A percentile compares a stretch with the other conserved stretches of the same genome.
These are phyloP conservation scores for Myxozyma neotropica DNA, from an alignment of 805 yeast species.

Conservation along the genomic window DNA sequence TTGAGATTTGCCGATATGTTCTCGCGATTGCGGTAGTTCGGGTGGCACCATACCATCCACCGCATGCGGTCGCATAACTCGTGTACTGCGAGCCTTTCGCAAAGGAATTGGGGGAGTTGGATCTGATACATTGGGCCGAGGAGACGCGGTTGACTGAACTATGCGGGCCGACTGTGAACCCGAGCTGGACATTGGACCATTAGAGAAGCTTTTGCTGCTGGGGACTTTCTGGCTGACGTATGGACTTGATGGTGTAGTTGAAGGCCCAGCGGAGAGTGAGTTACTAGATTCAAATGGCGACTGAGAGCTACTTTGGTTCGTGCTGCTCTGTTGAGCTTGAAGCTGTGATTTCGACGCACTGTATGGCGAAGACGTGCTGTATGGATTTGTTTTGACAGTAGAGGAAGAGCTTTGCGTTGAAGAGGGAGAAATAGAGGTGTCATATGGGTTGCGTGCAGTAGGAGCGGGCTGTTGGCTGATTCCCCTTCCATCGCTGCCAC, in stretches of 20 bases:
- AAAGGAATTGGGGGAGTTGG: constrained; percentile 20
- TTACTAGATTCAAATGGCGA: no score
- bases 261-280: no score
- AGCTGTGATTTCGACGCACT: background rate
- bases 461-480: background rate
- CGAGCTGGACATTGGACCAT: no score
- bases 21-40: background rate
- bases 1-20: background rate
- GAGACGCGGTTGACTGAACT: background rate
- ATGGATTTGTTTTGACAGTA: background rate
- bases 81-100: constrained; percentile 17
- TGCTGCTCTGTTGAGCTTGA: background rate
- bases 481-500: background rate
- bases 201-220: background rate
- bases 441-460: background rate
- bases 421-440: background rate
- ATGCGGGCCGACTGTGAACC: background rate
- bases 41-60: background rate
- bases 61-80: constrained; percentile 7
- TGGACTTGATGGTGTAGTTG: background rate
- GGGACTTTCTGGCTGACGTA: no score
- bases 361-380: background rate
- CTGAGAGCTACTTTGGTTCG: background rate
- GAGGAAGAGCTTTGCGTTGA: background rate
- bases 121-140: background rate